phyloP scores from a whole-genome alignment of 495 filamentous ascomycete genomes.

The Podospora pseudocomata region DNA sequence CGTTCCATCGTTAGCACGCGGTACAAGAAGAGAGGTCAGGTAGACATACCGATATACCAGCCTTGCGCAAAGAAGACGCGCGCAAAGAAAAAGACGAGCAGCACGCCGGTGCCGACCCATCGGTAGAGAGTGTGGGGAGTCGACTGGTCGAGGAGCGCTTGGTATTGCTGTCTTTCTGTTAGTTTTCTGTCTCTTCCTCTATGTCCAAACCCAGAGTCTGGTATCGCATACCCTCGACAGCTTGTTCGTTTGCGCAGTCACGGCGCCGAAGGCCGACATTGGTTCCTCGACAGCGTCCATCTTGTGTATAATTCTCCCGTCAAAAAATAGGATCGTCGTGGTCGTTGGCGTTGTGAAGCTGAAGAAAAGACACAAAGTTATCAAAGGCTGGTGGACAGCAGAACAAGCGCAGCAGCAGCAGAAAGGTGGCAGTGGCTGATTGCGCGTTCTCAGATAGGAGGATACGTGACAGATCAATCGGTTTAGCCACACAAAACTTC shows the following conservation, averaged over 20 bases:
- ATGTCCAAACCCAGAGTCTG: neutral
- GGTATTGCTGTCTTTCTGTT: slow-evolving; percentile 66
- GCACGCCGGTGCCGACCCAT: slow-evolving; percentile 75
- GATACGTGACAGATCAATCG: neutral
- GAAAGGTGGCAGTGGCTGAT: neutral
- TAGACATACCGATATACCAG: slow-evolving; percentile 89
- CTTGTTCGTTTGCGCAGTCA: slow-evolving; percentile 34
- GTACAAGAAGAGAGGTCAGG: neutral
- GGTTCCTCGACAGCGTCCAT: slow-evolving; percentile 32
- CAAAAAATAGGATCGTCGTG: neutral
- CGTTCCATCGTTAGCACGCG: slow-evolving; percentile 14
- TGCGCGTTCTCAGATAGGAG: neutral
- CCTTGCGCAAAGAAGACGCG: slow-evolving; percentile 88
- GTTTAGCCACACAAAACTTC: neutral
- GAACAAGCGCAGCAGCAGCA: neutral
- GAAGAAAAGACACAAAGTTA: neutral
- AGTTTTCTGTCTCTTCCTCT: slow-evolving; percentile 8
- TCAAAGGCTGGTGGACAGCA: neutral
- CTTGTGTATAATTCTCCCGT: neutral
- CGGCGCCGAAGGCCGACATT: slow-evolving; percentile 31
- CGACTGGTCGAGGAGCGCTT: slow-evolving; percentile 87
- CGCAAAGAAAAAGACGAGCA: slow-evolving; percentile 77
- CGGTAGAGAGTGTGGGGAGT: slow-evolving; percentile 84
- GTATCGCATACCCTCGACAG: slow-evolving; percentile 39
- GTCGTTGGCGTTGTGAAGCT: no score